Evolutionary conservation across 2,329 filamentous ascomycete genomes (phyloP), one percentile per base, ranked within the genome.

Genomic region (Aspergillus novofumigatus): DNA sequence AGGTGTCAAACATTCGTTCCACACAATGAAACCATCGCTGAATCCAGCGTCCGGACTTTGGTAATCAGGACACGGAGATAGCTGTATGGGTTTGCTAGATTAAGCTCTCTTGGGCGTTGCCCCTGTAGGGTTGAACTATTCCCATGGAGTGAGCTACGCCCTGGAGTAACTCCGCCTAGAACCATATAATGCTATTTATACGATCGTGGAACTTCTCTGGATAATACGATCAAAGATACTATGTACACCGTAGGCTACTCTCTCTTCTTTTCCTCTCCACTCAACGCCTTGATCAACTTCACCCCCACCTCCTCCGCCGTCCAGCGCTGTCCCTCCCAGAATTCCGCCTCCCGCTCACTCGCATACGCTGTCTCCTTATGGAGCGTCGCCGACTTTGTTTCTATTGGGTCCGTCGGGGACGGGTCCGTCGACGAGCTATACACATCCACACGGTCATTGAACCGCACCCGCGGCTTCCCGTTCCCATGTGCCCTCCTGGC

Each of bases 281-380:
- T 73, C 59, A 75, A 61, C 49, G 74, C 75, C 52, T 80, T 77
- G 68, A 85, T 84, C 58, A 83, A 70, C 4, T 72, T 72, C 57
- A 72, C 75, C 23, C 82, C 83, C 21, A 83, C 76, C 55, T 78
- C 72, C 6, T 75, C 77, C n/a, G 76, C 78, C 66, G 83, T 81
- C 50, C 71, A 72, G 75, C 79, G 72, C 65, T 82, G 79, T 32
- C 78, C 69, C 1, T 69, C 69, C 83, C 83, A 86, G 61, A 86
- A 86, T 54, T 74, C 72, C 35, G 78, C 73, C 63, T 80, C 77
- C 0, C 74, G 70, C 35, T 76, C 78, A 10, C 72, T 72, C 28
- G 63, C 63, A 20, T 65, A 57, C 4, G 70, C 59, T 0, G 60
- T 60, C 21, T 67, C 67, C 51, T 69, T 63, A 1, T 67, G 61